Conservation (phyloP, 2,329 filamentous ascomycete species). For the Knoxdaviesia proteae region DNA sequence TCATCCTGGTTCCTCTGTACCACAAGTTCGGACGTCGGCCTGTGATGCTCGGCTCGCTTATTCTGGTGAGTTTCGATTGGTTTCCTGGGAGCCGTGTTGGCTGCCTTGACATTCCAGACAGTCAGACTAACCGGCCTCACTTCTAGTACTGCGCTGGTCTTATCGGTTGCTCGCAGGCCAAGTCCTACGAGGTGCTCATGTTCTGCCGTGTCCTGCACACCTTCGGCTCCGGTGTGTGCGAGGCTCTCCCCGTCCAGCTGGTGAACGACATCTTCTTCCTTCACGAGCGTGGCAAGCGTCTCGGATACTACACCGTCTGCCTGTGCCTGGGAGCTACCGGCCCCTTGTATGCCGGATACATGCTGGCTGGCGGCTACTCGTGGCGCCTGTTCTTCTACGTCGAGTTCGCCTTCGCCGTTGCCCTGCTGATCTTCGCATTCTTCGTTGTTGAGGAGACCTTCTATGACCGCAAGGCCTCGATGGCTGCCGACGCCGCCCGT, state of each 20-base stretch:
- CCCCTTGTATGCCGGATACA: constrained; percentile 37
- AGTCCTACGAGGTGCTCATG: constrained; percentile 16
- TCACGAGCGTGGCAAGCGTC: constrained; percentile 26
- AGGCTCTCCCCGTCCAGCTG: constrained; percentile 22
- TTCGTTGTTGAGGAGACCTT: constrained; percentile 33
- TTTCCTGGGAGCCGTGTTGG: too few species aligned
- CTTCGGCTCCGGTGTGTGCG: constrained; percentile 21
- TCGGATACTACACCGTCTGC: constrained; percentile 39
- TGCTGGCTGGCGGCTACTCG: constrained; percentile 34
- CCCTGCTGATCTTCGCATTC: constrained; percentile 16
- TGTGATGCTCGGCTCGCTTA: constrained; percentile 19
- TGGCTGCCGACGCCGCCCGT: not conserved
- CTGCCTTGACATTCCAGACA: too few species aligned
- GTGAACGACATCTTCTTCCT: constrained; percentile 25
- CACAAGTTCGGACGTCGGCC: constrained; percentile 23
- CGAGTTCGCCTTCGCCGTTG: constrained; percentile 25
- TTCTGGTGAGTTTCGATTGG: constrained; percentile 10
- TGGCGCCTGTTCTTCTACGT: constrained; percentile 43
- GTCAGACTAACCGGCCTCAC: not conserved
- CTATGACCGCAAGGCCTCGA: constrained; percentile 13
- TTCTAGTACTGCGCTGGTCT: constrained; percentile 18
- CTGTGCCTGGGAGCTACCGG: constrained; percentile 34
- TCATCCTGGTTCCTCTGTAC: constrained; percentile 36
- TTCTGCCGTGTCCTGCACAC: constrained; percentile 16
- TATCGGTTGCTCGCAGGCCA: constrained; percentile 16